Conservation (phyloP, 139 green algal species). For the Nannochloris sp. region DNA sequence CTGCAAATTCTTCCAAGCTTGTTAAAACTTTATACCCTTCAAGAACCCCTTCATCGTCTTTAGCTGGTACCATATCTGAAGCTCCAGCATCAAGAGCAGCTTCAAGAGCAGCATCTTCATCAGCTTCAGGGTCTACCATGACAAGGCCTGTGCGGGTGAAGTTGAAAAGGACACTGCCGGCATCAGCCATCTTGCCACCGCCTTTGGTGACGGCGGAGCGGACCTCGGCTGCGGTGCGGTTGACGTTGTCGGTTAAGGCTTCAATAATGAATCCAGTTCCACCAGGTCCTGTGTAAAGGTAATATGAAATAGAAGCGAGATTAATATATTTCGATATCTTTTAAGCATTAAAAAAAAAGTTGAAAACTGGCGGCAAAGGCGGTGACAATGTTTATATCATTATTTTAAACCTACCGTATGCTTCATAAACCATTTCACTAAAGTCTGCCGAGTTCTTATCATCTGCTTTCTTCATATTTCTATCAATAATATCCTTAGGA, state of each 20-base stretch:
- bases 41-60: conserved; percentile 31
- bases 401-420: too few relatives aligned
- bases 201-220: conserved; percentile 66
- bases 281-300: conserved; percentile 29
- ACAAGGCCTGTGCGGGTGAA: conserved; percentile 59
- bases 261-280: conserved; percentile 87
- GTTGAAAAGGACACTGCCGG: conserved; percentile 85
- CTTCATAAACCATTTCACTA: conserved; percentile 67
- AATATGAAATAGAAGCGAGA: not conserved
- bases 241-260: conserved; percentile 89
- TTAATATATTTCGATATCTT: not conserved
- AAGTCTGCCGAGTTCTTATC: conserved; percentile 77
- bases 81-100: conserved; percentile 69
- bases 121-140: conserved; percentile 30
- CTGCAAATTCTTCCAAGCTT: conserved; percentile 23
- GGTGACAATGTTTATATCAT: too few relatives aligned
- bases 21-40: conserved; percentile 38
- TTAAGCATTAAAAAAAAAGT: not conserved
- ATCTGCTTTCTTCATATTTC: conserved; percentile 80
- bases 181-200: conserved; percentile 79
- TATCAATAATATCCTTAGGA: conserved; percentile 79
- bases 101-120: conserved; percentile 57
- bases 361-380: not conserved
- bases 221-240: conserved; percentile 55
- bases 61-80: conserved; percentile 46